Percentiles rank a stretch among this genome's conserved stretches.
Evolutionary conservation across 2,329 filamentous ascomycete species (phyloP).

Genomic region (Trichocomaceae sp.): DNA sequence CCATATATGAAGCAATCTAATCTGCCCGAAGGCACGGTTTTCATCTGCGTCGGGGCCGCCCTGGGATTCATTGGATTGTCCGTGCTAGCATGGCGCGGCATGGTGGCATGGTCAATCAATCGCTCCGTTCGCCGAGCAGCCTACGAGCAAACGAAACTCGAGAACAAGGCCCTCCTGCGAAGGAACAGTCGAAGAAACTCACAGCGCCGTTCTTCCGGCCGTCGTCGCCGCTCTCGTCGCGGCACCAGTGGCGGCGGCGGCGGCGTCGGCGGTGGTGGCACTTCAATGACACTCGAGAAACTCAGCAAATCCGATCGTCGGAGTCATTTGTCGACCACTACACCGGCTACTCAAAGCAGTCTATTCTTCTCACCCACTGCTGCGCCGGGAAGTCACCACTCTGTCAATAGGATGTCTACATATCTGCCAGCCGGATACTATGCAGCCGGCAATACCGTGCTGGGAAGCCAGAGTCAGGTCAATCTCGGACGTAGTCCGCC

Average conservation of each 20-base stretch:
- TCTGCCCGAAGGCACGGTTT: conserved; percentile 86
- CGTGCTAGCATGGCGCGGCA: conserved; percentile 79
- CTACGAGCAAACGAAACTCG: conserved; percentile 62
- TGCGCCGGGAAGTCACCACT: conserved; percentile 49
- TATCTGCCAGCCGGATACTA: conserved; percentile 92
- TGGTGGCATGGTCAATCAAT: conserved; percentile 86
- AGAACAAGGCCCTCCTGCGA: conserved; percentile 59
- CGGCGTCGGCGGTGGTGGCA: conserved; percentile 16
- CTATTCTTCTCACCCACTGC: conserved; percentile 96
- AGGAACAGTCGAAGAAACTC: conserved; percentile 34
- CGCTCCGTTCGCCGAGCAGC: conserved; percentile 83
- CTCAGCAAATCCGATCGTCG: conserved; percentile 30
- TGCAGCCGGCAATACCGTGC: conserved; percentile 57
- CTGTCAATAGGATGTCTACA: conserved; percentile 60
- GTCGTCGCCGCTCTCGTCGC: conserved; percentile 18
- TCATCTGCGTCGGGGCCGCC: conserved; percentile 86
- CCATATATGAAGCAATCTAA: conserved; percentile 87
- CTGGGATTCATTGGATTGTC: conserved; percentile 74
- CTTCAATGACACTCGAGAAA: conserved; percentile 51
- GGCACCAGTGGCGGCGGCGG: neutral
- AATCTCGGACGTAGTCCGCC: conserved; percentile 53
- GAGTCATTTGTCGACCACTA: conserved; percentile 32
- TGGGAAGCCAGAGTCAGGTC: conserved; percentile 30
- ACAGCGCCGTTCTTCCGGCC: conserved; percentile 18
- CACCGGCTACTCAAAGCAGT: conserved; percentile 56